Base-by-base conservation (phyloP, 208 protist genomes). In the Porcisia hertigi region DNA sequence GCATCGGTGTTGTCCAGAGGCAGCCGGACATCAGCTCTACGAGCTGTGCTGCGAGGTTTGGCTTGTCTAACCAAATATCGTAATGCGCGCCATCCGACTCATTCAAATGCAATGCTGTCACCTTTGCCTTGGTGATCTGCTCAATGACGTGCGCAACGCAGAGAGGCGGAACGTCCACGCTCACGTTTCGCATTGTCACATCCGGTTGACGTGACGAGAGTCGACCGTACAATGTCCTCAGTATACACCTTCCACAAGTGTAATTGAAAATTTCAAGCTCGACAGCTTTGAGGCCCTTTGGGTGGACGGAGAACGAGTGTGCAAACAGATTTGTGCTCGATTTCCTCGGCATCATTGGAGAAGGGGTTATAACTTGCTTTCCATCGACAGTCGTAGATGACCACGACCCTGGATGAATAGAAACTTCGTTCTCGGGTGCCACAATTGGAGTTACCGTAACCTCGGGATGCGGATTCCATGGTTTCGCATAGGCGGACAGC, bases 131-230 rank as follows among this genome's bases (percentile, higher is more conserved):
- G 0, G 86, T 86, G 3, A 90, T 79, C 58, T 92, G 84, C 49
- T 94, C 87, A 47, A 94, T 83, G n/a, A 94, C 77, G 76, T 94
- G 89, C 14, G 87, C 86, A 70, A 94, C 82, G 67, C 86, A 88
- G 45, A 94, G 54, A 9, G 89, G 89, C 14, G 89, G 89, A 25
- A 94, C 73, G 76, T 94, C 89, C 34, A 79, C 81, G 5, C 80
- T 80, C 41, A 94, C 65, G 60, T 89, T 90, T 57, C 76, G 80
- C 60, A 94, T 73, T 30, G 72, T 84, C 16, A 92, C 79, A 79
- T 94, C 89, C 9, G 87, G 76, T 52, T 85, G 84, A 3, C 89
- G 77, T 53, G 86, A 94, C 16, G 89, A 89, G 36, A 94, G 79
- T 18, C 79, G 77, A 1, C 87, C 87, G 77, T 87, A 94, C 55